Percentiles rank a stretch among this genome's conserved stretches.
phyloP scores from a whole-genome alignment of 2,329 filamentous ascomycete genomes.

The Hypocrella siamensis region DNA sequence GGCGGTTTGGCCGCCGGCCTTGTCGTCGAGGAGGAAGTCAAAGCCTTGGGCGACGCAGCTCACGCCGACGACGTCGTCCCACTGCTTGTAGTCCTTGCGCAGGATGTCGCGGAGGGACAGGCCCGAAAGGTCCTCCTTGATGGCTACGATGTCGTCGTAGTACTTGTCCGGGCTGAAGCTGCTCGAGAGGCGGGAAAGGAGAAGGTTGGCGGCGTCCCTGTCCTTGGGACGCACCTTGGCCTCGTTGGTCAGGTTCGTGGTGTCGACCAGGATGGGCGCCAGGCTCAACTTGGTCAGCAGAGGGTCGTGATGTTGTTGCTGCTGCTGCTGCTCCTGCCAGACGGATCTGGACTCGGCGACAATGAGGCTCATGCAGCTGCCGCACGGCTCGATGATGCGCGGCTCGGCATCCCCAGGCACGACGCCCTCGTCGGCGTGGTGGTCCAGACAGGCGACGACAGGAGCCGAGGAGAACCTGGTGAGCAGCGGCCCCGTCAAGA shows the following conservation, averaged over 20 bases:
- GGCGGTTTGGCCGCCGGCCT: slow-evolving; percentile 25
- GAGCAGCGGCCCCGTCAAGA: slow-evolving; percentile 45
- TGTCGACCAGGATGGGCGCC: slow-evolving; percentile 60
- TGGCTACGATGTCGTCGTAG: slow-evolving; percentile 41
- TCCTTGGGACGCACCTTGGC: slow-evolving; percentile 53
- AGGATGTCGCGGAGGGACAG: slow-evolving; percentile 52
- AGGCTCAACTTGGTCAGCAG: slow-evolving; percentile 53
- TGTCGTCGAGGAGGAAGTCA: slow-evolving; percentile 38
- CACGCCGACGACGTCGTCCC: slow-evolving; percentile 53
- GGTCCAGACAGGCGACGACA: slow-evolving; percentile 57
- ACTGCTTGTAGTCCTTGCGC: slow-evolving; percentile 76
- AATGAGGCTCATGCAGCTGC: slow-evolving; percentile 60
- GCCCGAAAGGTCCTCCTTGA: slow-evolving; percentile 51
- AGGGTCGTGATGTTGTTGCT: too few relatives aligned
- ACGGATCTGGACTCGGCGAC: slow-evolving; percentile 41
- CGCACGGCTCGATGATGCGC: slow-evolving; percentile 47
- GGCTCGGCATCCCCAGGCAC: slow-evolving; percentile 33
- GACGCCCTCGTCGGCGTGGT: slow-evolving; percentile 57
- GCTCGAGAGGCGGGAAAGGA: slow-evolving; percentile 30
- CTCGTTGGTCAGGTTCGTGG: slow-evolving; percentile 43
- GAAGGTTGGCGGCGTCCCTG: slow-evolving; percentile 36
- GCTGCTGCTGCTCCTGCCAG: slow-evolving; percentile 47
- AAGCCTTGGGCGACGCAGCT: slow-evolving; percentile 49
- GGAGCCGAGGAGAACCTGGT: slow-evolving; percentile 31
- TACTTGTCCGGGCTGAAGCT: slow-evolving; percentile 38